Percentiles rank a stretch among this genome's conserved stretches.
Conservation (phyloP, 1,139 yeast genomes). For the Pneumocystis sp. region DNA sequence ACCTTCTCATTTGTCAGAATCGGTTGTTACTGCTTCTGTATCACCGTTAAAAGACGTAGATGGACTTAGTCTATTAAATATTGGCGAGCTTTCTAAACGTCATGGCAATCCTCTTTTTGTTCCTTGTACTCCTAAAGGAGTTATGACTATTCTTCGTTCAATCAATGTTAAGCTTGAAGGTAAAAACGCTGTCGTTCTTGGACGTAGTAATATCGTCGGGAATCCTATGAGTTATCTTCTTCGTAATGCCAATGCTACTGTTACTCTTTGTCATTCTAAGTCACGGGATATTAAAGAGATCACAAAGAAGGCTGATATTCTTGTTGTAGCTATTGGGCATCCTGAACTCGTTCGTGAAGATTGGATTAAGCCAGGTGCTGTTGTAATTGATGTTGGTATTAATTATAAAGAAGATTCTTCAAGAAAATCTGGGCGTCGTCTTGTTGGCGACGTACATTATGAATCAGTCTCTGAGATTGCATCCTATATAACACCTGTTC, state of each 20-base stretch:
- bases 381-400: constrained; percentile 92
- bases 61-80: constrained; percentile 81
- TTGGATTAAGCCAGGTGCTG: constrained; percentile 73
- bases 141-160: constrained; percentile 57
- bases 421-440: constrained; percentile 66
- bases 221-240: constrained; percentile 77
- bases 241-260: constrained; percentile 68
- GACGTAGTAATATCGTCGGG: constrained; percentile 94
- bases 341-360: constrained; percentile 73
- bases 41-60: constrained; percentile 78
- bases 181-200: constrained; percentile 80
- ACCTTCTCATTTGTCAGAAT: constrained; percentile 70
- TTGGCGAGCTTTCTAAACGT: constrained; percentile 82
- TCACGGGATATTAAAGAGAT: constrained; percentile 48
- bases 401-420: constrained; percentile 67
- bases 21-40: constrained; percentile 62
- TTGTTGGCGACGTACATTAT: constrained; percentile 91
- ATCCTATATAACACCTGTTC: constrained; percentile 80
- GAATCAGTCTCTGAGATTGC: constrained; percentile 53
- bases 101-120: constrained; percentile 73
- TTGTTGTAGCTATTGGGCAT: constrained; percentile 81
- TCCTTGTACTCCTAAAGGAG: constrained; percentile 96
- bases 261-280: constrained; percentile 70
- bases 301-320: constrained; percentile 67
- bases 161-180: constrained; percentile 55